Base-by-base conservation (phyloP, 352 stramenopile species). In the Pythium rishiriense region DNA sequence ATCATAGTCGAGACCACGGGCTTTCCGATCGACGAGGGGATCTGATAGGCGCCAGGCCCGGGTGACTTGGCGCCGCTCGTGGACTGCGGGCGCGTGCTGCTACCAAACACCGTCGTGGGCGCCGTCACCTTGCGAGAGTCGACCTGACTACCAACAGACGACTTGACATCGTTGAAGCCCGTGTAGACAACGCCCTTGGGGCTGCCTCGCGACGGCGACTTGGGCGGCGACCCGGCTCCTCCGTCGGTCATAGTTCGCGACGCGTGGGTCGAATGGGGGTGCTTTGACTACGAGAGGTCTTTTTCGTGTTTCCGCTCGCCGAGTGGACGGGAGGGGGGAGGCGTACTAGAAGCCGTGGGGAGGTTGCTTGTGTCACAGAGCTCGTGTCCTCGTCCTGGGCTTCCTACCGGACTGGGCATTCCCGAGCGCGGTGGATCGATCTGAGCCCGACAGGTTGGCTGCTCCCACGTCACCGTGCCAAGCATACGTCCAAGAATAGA, bases 101-200 rank as follows among this genome's bases (percentile, higher is more conserved):
- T 91, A 22, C 83, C 83, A 61, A 92, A 92, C 28, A 86, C 77
- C 0, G 82, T 82, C 19, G 69, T 68, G 0, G 83, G 83, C 10
- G 83, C 81, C 22, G 83, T 90, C 8, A 76, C 72, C 62, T 92
- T 91, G 58, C 81, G 79, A 10, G 83, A 92, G 61, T 92, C 83
- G 10, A 89, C 76, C 60, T 92, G 83, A 37, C 85, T 78, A 25
- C 83, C 83, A 48, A 75, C 82, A 3, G 81, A 83, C 15, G 79
- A 89, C 54, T 92, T 90, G 63, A 89, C 80, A 53, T 89, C 83
- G 28, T 72, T 74, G 52, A 83, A 91, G 49, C 68, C 67, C 47
- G 61, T 79, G 72, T 68, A 71, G 17, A 66, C 59, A 35, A 50
- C 46, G n/a, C 55, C 54, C 54, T 73, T 63, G 0, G 76, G 76